Evolutionary conservation across 495 filamentous ascomycete species (phyloP), one percentile per base, ranked within the genome.

Genomic region (Recurvomyces mirabilis): DNA sequence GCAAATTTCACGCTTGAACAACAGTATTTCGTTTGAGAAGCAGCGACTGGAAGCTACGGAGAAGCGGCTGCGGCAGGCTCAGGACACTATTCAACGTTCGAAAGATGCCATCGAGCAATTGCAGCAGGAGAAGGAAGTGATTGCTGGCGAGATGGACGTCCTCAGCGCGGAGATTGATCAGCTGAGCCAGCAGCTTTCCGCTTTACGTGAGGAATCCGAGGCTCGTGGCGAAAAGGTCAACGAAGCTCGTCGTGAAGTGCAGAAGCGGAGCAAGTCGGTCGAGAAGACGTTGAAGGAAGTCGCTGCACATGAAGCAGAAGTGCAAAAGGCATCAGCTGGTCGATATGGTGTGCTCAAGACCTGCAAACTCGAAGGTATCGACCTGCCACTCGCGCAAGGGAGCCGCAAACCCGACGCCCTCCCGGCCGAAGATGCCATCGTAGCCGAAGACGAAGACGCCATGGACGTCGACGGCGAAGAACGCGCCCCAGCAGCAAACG

Each of bases 331-430:
- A 51, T 81, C 82, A 23, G 79, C 86, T 0, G 78, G 76, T 40
- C 79, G 88, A 54, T 94, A 94, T 58, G 75, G 77, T 38, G 68
- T 91, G 23, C 73, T 99, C 7, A 77, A 87, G 49, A 76, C 84
- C 43, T 96, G 91, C 69, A 89, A 91, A 63, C 74, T 99, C 28
- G 87, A 95, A 55, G 85, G 94, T 54, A 83, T 95, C 51, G 77
- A 84, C 47, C 66, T 99, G 38, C 93, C 91, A 6, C 69, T 99
- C 35, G 66, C 72, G 2, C 68, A 79, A 25, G 78, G 76, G 40
- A 93, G 87, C n/a, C 70, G 68, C 23, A 60, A 68, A 23, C 76
- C 96, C 19, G 87, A 93, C 53, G 71, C 77, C 47, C 73, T 99
- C 45, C 91, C 91, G 5, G 82, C 93, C 53, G 82, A 93, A 54